Percentiles rank a stretch among this genome's conserved stretches.
Conservation (phyloP, 2,329 filamentous ascomycete species). For the Trichophyton equinum region DNA sequence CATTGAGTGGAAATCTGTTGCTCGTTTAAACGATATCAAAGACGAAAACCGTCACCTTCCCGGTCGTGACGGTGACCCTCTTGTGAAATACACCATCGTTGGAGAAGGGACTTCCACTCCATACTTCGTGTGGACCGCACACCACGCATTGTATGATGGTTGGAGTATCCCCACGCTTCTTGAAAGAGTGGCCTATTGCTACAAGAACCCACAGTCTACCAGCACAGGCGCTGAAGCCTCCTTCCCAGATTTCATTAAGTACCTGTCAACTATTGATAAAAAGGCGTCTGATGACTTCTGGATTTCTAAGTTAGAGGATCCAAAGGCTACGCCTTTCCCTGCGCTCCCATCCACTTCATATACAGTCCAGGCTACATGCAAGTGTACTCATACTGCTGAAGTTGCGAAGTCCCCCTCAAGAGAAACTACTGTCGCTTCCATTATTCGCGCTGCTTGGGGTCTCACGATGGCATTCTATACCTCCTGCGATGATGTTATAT, state of each 20-base stretch:
- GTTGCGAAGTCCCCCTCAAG: conserved; percentile 1
- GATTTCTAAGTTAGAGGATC: conserved; percentile 12
- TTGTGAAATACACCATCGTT: conserved; percentile 19
- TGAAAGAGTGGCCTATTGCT: conserved; percentile 12
- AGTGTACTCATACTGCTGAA: not conserved
- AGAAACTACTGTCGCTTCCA: conserved; percentile 19
- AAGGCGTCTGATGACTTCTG: conserved; percentile 13
- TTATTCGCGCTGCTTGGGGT: conserved; percentile 30
- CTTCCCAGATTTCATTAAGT: conserved; percentile 18
- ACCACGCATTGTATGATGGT: conserved; percentile 35
- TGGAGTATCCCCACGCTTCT: conserved; percentile 17
- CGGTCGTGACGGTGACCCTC: conserved; percentile 20
- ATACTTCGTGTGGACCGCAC: conserved; percentile 30
- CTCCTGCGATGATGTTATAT: conserved; percentile 29
- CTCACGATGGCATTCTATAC: conserved; percentile 25
- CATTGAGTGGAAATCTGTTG: conserved; percentile 14
- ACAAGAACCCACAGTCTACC: conserved; percentile 6
- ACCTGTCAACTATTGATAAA: conserved; percentile 12
- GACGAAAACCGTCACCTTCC: conserved; percentile 10
- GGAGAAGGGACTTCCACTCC: conserved; percentile 7
- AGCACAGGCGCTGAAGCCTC: conserved; percentile 3
- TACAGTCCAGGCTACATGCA: conserved; percentile 8
- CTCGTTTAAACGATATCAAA: conserved; percentile 8
- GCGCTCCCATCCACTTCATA: conserved; percentile 9
- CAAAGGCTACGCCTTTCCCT: conserved; percentile 10